Evolutionary conservation across 331 rosid genomes (phyloP).

Genomic region (Phaseolus coccineus): DNA sequence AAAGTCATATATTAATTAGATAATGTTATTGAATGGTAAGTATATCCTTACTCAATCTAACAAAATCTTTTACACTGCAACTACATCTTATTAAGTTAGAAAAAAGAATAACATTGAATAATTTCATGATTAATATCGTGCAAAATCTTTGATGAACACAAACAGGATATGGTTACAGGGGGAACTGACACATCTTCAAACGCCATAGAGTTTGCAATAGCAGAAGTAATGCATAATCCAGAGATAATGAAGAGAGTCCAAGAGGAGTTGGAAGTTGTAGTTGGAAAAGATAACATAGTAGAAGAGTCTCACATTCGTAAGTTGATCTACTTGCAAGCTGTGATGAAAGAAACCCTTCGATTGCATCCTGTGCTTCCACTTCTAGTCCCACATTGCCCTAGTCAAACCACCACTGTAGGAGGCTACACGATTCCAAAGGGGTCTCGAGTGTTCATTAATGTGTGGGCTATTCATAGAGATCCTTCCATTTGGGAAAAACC

Average conservation of each 20-base stretch:
- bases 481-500: slow-evolving; percentile 74
- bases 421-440: slow-evolving; percentile 81
- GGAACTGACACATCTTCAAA: slow-evolving; percentile 80
- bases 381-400: slow-evolving; percentile 76
- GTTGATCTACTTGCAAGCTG: slow-evolving; percentile 67
- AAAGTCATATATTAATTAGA: too few species aligned
- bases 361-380: slow-evolving; percentile 73
- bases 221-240: slow-evolving; percentile 62
- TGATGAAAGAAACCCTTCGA: slow-evolving; percentile 83
- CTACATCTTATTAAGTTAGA: not conserved
- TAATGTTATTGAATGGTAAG: too few species aligned
- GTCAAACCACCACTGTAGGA: slow-evolving; percentile 58
- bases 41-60: too few species aligned
- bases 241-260: slow-evolving; percentile 54
- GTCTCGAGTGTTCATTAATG: slow-evolving; percentile 70
- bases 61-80: too few species aligned
- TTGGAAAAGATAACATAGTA: slow-evolving; percentile 65
- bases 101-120: not conserved
- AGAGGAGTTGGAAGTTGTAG: slow-evolving; percentile 59
- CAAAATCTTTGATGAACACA: not conserved
- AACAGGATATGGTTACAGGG: slow-evolving; percentile 84
- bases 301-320: slow-evolving; percentile 74
- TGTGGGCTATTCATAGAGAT: slow-evolving; percentile 87
- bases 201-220: slow-evolving; percentile 73
- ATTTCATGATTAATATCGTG: not conserved